Evolutionary conservation across 331 rosid genomes (phyloP), one percentile per base, ranked within the genome.

Genomic region (Malus hybrid): DNA sequence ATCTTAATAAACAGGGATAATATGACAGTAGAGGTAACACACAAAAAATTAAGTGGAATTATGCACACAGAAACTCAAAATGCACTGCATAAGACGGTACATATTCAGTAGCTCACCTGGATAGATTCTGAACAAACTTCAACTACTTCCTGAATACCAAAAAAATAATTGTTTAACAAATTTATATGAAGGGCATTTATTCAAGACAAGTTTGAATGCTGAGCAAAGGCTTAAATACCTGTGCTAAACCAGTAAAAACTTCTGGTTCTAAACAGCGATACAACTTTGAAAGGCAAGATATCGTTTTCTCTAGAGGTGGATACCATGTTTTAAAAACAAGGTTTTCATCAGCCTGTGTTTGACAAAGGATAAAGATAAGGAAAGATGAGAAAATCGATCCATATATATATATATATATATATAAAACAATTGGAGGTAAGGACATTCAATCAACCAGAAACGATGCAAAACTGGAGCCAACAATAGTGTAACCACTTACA

Each of bases 161-260:
- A 48, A 15, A 70, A 54, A 39, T 50, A n/a, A 54, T 36, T 63
- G 44, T 72, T 73, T 15, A 81, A 29, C 56, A 81, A 65, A 54
- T 61, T 69, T 15, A 56, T 73, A 44, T 73, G 39, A 46, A 39
- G 10, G 59, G 69, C 65, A 67, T 7, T 31, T 22, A 54, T 55
- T 54, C 24, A 36, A 55, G 61, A 42, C 63, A 56, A 67, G n/a
- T 60, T 11, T 76, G 75, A 39, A 22, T 44, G 33, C 70, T 64
- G 32, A 50, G 56, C 78, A 83, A 65, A 66, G 70, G 71, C 76
- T 76, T 22, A 10, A 29, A 62, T 87, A 94, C 99, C 99, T 94
- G 99, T 28, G 97, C 99, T 87, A 94, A 86, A 78, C 99, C 99
- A 24, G 97, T 94, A 81, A 94, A 94, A 71, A 94, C 99, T 62